These are phyloP conservation scores for Flagelloscypha sp. DNA, from an alignment of 768 basidiomycete genomes.

Conservation along the genomic window DNA sequence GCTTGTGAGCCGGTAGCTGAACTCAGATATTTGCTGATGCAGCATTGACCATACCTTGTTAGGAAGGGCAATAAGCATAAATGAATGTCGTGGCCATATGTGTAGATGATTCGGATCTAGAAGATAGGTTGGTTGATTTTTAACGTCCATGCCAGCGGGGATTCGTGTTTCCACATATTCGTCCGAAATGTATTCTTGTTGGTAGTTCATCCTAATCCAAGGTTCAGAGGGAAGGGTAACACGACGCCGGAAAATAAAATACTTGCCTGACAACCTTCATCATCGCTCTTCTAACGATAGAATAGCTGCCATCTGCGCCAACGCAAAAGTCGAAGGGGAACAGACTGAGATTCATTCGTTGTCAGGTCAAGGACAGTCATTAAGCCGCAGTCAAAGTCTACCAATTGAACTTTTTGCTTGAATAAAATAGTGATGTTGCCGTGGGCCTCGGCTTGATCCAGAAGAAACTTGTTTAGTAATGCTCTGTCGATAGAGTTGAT, in stretches of 20 bases:
- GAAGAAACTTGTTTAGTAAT: slow-evolving; percentile 77
- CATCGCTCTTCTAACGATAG: slow-evolving; percentile 84
- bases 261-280: slow-evolving; percentile 88
- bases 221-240: slow-evolving; percentile 16
- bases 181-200: slow-evolving; percentile 91
- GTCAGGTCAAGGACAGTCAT: slow-evolving; percentile 44
- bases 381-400: slow-evolving; percentile 64
- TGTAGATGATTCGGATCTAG: slow-evolving; percentile 95
- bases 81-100: slow-evolving; percentile 98
- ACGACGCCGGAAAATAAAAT: slow-evolving; percentile 18
- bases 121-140: slow-evolving; percentile 61
- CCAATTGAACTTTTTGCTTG: slow-evolving; percentile 66
- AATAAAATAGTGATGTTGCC: slow-evolving; percentile 67
- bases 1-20: slow-evolving; percentile 18
- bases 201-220: slow-evolving; percentile 77
- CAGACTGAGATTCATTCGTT: slow-evolving; percentile 33
- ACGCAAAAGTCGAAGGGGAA: slow-evolving; percentile 73
- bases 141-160: slow-evolving; percentile 62
- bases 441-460: slow-evolving; percentile 61
- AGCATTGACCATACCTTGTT: slow-evolving; percentile 66
- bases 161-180: slow-evolving; percentile 97
- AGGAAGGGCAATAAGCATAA: slow-evolving; percentile 98
- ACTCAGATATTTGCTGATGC: slow-evolving; percentile 16
- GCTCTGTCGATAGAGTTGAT: slow-evolving; percentile 92
- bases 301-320: slow-evolving; percentile 93